phyloP scores from a whole-genome alignment of 1,284 basidiomycete species.

The Rhizopogon hawkerae region DNA sequence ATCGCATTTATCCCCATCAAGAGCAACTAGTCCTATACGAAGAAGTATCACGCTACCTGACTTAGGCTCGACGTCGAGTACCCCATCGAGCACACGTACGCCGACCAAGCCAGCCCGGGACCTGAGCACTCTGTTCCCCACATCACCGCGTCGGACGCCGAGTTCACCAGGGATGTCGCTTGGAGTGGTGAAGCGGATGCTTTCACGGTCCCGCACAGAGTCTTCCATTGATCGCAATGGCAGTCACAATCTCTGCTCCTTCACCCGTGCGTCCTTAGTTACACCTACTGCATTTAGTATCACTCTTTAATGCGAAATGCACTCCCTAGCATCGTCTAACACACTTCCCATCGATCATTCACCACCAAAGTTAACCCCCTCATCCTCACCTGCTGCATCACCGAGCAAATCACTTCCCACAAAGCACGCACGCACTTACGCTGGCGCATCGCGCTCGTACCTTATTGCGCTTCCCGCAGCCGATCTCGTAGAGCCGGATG shows the following conservation, averaged over 20 bases:
- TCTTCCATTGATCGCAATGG: conserved; percentile 33
- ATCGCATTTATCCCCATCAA: neutral
- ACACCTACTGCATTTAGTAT: neutral
- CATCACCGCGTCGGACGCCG: conserved; percentile 11
- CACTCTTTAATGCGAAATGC: neutral
- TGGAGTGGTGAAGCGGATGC: conserved; percentile 37
- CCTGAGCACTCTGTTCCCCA: conserved; percentile 29
- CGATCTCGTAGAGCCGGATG: conserved; percentile 27
- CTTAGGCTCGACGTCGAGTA: neutral
- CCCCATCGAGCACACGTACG: conserved; percentile 4
- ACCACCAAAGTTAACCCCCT: conserved; percentile 31
- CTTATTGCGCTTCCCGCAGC: conserved; percentile 47
- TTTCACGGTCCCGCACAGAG: conserved; percentile 45
- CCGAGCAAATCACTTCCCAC: conserved; percentile 23
- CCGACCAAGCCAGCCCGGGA: conserved; percentile 24
- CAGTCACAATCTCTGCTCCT: neutral
- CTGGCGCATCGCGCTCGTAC: conserved; percentile 67
- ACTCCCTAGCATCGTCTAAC: neutral
- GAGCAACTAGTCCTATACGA: neutral
- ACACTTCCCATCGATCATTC: conserved; percentile 24
- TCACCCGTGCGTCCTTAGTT: neutral
- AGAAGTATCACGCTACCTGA: neutral
- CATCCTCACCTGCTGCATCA: conserved; percentile 12
- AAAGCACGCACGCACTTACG: conserved; percentile 55
- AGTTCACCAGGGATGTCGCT: conserved; percentile 5